These are phyloP conservation scores for Colletotrichum cereale DNA, from an alignment of 2,329 filamentous ascomycete species.

Conservation along the genomic window DNA sequence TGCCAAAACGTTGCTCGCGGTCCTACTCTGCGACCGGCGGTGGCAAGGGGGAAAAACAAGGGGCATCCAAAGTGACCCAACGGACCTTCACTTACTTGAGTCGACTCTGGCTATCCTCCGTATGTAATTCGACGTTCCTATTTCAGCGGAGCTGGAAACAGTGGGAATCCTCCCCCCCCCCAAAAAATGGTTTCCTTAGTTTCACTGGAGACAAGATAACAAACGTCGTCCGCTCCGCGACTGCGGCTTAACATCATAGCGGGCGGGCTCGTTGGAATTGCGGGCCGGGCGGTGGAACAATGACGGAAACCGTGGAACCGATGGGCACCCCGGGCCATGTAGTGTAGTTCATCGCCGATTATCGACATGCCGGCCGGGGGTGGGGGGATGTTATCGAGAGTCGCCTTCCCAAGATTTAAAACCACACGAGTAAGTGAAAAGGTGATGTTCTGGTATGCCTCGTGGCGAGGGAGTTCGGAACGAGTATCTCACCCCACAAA, in stretches of 20 bases:
- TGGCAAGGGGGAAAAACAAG: not conserved
- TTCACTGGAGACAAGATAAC: not conserved
- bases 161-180: not conserved
- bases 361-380: not conserved
- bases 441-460: not conserved
- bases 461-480: not conserved
- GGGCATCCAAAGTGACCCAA: not conserved
- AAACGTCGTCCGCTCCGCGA: conserved; percentile 1
- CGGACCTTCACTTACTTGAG: not conserved
- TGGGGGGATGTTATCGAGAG: not conserved
- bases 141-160: conserved; percentile 2
- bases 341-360: conserved; percentile 19
- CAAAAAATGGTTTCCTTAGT: not conserved
- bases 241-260: conserved; percentile 34
- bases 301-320: conserved; percentile 36
- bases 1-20: conserved; percentile 9
- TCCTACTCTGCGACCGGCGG: not conserved
- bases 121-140: not conserved
- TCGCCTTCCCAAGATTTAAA: not conserved
- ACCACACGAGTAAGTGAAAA: not conserved
- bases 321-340: conserved; percentile 14
- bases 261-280: not conserved
- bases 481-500: rapidly evolving
- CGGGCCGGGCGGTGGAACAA: conserved; percentile 34
- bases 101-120: not conserved